phyloP scores from a whole-genome alignment of 352 stramenopile genomes.

The Pythium coloratum region DNA sequence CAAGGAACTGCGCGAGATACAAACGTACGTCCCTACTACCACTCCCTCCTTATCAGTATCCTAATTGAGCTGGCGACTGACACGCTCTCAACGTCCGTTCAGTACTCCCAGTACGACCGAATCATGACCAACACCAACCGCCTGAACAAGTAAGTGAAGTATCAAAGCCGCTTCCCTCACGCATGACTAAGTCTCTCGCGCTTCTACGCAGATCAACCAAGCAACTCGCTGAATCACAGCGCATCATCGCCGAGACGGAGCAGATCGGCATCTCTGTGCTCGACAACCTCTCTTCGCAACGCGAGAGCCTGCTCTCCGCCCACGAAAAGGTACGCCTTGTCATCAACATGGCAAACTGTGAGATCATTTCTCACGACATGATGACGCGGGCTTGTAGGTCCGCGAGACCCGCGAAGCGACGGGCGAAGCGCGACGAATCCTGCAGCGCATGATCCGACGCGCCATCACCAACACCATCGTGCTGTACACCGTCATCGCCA shows the following conservation, averaged over 20 bases:
- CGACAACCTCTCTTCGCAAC: conserved; percentile 66
- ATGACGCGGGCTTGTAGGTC: conserved; percentile 35
- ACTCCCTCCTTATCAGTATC: no score
- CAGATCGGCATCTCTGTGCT: conserved; percentile 62
- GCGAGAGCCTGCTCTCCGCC: conserved; percentile 62
- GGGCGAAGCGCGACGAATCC: conserved; percentile 58
- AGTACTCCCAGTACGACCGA: conserved; percentile 71
- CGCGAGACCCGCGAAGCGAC: conserved; percentile 73
- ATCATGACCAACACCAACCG: conserved; percentile 68
- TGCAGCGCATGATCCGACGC: conserved; percentile 76
- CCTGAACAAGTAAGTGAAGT: conserved; percentile 40
- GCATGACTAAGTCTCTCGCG: neutral
- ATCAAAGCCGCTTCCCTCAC: neutral
- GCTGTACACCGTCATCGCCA: conserved; percentile 73
- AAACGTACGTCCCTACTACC: conserved; percentile 27
- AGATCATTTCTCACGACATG: conserved; percentile 7
- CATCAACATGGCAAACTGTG: neutral
- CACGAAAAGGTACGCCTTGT: conserved; percentile 56
- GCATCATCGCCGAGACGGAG: conserved; percentile 31
- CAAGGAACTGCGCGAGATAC: conserved; percentile 25
- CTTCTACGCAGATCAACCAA: conserved; percentile 47
- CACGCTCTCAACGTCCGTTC: neutral
- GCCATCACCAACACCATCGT: conserved; percentile 81
- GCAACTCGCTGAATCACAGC: conserved; percentile 37
- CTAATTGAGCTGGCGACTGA: neutral